Conservation (phyloP, 2,329 filamentous ascomycete genomes). For the Pezicula radicicola region DNA sequence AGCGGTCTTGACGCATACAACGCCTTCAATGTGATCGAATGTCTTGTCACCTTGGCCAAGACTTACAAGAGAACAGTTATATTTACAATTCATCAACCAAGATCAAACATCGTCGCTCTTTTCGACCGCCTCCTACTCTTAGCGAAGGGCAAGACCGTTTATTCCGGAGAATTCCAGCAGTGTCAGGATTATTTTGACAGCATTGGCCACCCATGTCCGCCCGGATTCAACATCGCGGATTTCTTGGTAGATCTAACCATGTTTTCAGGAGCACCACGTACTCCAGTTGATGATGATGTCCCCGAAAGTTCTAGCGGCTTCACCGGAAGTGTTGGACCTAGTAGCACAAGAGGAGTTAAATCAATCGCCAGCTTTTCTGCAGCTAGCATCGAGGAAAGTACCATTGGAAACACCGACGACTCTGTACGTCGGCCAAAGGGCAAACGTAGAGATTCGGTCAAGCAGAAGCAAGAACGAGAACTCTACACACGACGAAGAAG, state of each 20-base stretch:
- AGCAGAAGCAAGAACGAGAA: constrained; percentile 82
- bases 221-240: constrained; percentile 98
- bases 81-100: constrained; percentile 96
- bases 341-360: constrained; percentile 84
- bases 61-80: constrained; percentile 96
- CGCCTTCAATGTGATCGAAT: constrained; percentile 97
- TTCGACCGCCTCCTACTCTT: constrained; percentile 93
- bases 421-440: constrained; percentile 62
- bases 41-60: constrained; percentile 89
- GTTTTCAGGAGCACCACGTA: constrained; percentile 70
- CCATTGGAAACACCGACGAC: constrained; percentile 54
- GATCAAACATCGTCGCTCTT: constrained; percentile 96
- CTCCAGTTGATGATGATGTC: constrained; percentile 52
- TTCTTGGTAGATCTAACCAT: constrained; percentile 97
- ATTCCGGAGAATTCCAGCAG: constrained; percentile 83
- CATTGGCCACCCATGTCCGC: constrained; percentile 88
- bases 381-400: constrained; percentile 63
- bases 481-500: constrained; percentile 82
- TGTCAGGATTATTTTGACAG: constrained; percentile 93
- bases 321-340: constrained; percentile 69
- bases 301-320: constrained; percentile 62
- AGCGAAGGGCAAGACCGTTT: constrained; percentile 85
- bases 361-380: constrained; percentile 84
- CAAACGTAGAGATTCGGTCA: constrained; percentile 77
- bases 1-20: constrained; percentile 96